Evolutionary conservation across 2,329 filamentous ascomycete genomes (phyloP).

Genomic region (Dothidotthia symphoricarpi): DNA sequence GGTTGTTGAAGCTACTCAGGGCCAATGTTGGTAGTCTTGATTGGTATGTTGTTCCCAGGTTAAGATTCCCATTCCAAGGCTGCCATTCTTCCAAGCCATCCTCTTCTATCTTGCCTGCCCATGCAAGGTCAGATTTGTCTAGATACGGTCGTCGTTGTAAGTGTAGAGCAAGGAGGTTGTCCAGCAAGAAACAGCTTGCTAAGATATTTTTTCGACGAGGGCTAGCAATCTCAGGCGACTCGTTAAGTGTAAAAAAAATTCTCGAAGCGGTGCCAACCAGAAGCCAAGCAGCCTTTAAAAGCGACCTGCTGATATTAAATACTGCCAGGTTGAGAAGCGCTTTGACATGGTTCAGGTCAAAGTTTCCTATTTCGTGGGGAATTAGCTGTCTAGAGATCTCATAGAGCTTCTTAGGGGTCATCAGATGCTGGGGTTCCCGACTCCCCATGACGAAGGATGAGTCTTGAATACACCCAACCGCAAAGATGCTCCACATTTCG

Average conservation of each 20-base stretch:
- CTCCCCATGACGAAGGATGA: neutral
- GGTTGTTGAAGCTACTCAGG: slow-evolving; percentile 54
- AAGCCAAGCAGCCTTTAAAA: slow-evolving; percentile 60
- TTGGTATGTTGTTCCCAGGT: slow-evolving; percentile 19
- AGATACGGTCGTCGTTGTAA: slow-evolving; percentile 54
- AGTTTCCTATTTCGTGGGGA: slow-evolving; percentile 26
- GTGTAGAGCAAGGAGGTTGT: slow-evolving; percentile 56
- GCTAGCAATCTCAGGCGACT: slow-evolving; percentile 27
- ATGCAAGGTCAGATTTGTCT: slow-evolving; percentile 47
- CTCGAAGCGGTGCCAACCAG: slow-evolving; percentile 63
- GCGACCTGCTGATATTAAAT: slow-evolving; percentile 59
- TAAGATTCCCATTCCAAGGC: slow-evolving; percentile 60
- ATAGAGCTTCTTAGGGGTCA: slow-evolving; percentile 19
- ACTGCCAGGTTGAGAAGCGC: slow-evolving; percentile 54
- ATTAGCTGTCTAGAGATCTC: slow-evolving; percentile 26
- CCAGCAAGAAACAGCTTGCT: slow-evolving; percentile 62
- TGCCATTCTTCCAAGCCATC: slow-evolving; percentile 73
- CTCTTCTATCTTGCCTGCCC: slow-evolving; percentile 55
- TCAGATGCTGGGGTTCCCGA: slow-evolving; percentile 2
- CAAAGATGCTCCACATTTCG: slow-evolving; percentile 48
- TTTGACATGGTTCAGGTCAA: slow-evolving; percentile 42
- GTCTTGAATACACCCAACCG: slow-evolving; percentile 36
- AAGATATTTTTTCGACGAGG: slow-evolving; percentile 43
- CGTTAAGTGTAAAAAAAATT: slow-evolving; percentile 46
- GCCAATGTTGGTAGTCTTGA: slow-evolving; percentile 41